These are phyloP conservation scores for Sungouiella thailandica DNA, from an alignment of 805 yeast species.

Conservation along the genomic window DNA sequence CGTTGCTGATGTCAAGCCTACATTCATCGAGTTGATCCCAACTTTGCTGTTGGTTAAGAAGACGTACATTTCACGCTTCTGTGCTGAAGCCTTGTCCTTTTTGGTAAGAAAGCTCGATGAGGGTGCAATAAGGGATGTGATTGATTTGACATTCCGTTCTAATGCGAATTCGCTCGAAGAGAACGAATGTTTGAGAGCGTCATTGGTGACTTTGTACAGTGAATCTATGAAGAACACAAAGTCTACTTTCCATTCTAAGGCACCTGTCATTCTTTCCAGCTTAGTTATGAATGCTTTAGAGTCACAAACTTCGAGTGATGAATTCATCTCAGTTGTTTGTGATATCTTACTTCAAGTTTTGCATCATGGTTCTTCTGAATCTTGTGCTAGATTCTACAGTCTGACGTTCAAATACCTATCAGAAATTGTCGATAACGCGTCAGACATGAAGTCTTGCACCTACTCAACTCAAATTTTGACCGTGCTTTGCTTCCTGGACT, in stretches of 20 bases:
- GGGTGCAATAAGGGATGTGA: conserved; percentile 42
- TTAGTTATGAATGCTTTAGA: conserved; percentile 32
- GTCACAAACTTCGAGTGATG: neutral
- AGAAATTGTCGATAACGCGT: conserved; percentile 8
- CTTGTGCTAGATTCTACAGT: conserved; percentile 42
- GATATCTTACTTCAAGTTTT: conserved; percentile 55
- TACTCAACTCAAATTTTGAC: conserved; percentile 37
- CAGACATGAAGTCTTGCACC: conserved; percentile 3
- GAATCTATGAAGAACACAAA: conserved; percentile 73
- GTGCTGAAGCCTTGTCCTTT: conserved; percentile 88
- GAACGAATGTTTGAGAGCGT: conserved; percentile 46
- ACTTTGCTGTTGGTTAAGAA: conserved; percentile 53
- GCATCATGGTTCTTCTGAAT: conserved; percentile 47
- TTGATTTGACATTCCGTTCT: conserved; percentile 39
- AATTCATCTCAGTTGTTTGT: conserved; percentile 17
- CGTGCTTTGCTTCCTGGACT: conserved; percentile 58
- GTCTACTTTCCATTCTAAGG: conserved; percentile 70
- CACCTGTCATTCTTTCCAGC: conserved; percentile 44
- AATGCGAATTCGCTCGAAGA: conserved; percentile 26
- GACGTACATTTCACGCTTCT: conserved; percentile 68
- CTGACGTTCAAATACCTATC: conserved; percentile 20
- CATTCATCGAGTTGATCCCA: conserved; percentile 63
- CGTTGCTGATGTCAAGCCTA: conserved; percentile 59
- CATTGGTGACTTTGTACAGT: conserved; percentile 58
- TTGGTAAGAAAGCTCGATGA: conserved; percentile 63